These are phyloP conservation scores for Didymella glomerata DNA, from an alignment of 2,329 filamentous ascomycete genomes.

Conservation along the genomic window DNA sequence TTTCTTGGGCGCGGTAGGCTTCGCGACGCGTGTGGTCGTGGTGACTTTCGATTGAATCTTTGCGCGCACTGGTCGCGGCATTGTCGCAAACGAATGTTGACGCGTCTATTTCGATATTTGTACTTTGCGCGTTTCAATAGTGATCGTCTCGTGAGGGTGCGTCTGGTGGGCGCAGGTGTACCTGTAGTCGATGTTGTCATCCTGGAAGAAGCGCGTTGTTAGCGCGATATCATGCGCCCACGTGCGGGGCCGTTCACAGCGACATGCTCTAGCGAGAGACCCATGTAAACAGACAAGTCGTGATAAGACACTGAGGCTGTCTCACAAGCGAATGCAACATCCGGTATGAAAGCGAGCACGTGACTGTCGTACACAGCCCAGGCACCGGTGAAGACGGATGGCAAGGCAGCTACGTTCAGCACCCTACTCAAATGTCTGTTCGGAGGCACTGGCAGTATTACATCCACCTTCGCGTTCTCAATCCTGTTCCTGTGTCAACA, in stretches of 20 bases:
- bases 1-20: conserved; percentile 35
- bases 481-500: neutral
- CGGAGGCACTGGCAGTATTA: neutral
- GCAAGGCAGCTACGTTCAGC: conserved; percentile 18
- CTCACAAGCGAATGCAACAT: neutral
- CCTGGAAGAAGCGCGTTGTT: conserved; percentile 21
- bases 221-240: conserved; percentile 15
- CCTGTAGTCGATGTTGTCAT: conserved; percentile 21
- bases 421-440: neutral
- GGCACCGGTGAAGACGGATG: conserved; percentile 9
- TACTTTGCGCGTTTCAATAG: conserved; percentile 20
- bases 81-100: conserved; percentile 25
- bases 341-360: neutral
- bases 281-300: neutral
- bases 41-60: conserved; percentile 45
- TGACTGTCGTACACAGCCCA: neutral
- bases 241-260: conserved; percentile 19
- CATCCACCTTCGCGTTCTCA: neutral
- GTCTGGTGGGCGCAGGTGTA: conserved; percentile 13
- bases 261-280: neutral
- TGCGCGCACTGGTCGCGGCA: conserved; percentile 50
- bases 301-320: neutral
- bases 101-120: conserved; percentile 1
- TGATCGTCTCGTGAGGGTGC: conserved; percentile 8
- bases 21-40: conserved; percentile 41